Percentiles rank a stretch among this genome's conserved stretches.
Conservation (phyloP, 2,329 filamentous ascomycete genomes). For the Nigrograna mackinnonii region DNA sequence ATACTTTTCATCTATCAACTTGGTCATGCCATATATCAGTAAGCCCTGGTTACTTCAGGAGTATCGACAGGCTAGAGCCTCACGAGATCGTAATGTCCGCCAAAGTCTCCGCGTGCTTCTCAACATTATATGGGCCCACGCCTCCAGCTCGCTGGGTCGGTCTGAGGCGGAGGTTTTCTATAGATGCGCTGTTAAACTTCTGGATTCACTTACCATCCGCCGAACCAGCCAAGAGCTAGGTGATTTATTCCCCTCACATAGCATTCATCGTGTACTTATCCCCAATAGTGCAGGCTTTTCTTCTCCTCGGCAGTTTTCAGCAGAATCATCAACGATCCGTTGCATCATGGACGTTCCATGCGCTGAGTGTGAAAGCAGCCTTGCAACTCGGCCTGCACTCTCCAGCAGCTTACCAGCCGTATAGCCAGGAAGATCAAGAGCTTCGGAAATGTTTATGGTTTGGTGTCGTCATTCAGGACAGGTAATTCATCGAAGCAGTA, state of each 20-base stretch:
- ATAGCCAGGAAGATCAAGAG: not conserved
- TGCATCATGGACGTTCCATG: constrained; percentile 35
- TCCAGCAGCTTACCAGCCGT: constrained; percentile 4
- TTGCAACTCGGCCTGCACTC: constrained; percentile 42
- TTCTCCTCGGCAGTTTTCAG: constrained; percentile 36
- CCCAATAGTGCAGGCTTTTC: constrained; percentile 29
- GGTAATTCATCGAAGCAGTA: not conserved
- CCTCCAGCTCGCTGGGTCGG: constrained; percentile 19
- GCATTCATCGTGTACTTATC: not conserved
- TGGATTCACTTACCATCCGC: constrained; percentile 26
- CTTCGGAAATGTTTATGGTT: not conserved
- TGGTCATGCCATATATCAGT: not conserved
- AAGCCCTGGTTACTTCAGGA: not conserved
- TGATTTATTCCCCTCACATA: not conserved
- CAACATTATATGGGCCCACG: constrained; percentile 19
- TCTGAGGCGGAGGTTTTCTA: constrained; percentile 29
- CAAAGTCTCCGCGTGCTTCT: not conserved
- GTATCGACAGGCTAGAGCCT: not conserved
- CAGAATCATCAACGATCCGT: constrained; percentile 41
- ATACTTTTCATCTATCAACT: not conserved
- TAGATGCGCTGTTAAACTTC: constrained; percentile 20
- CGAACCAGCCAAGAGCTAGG: constrained; percentile 12
- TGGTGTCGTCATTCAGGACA: not conserved
- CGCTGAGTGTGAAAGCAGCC: constrained; percentile 32
- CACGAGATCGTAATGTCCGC: not conserved